Percentiles rank a stretch among this genome's conserved stretches.
These are phyloP conservation scores for Smallanthus sonchifolius DNA, from an alignment of 129 eudicot genomes.

Conservation along the genomic window DNA sequence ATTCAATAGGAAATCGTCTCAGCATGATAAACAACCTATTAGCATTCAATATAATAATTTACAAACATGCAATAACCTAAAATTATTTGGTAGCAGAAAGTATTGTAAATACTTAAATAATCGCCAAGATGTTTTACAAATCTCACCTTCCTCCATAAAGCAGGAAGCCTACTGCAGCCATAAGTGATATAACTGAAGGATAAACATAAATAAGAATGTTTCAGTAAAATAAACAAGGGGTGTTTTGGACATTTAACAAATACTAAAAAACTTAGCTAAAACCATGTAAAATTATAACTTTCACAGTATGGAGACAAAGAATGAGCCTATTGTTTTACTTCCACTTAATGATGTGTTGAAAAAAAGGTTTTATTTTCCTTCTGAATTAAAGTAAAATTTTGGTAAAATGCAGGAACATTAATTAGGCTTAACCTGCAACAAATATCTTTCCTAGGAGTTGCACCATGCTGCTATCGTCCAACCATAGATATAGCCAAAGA, in stretches of 20 bases:
- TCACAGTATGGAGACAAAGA: neutral
- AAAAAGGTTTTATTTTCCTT: neutral
- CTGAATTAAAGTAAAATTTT: neutral
- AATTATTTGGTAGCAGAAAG: neutral
- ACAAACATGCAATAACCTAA: neutral
- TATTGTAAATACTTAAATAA: neutral
- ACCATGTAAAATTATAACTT: neutral
- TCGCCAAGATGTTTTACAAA: neutral
- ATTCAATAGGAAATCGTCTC: constrained; percentile 87
- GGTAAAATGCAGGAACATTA: neutral
- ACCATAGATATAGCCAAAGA: constrained; percentile 79
- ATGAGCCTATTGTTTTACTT: neutral
- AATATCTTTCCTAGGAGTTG: constrained; percentile 77
- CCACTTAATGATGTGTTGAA: neutral
- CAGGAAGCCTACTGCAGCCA: constrained; percentile 79
- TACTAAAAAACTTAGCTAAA: neutral
- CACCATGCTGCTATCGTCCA: constrained; percentile 57
- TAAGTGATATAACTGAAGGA: constrained; percentile 68
- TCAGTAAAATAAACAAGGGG: neutral
- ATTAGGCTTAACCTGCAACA: constrained; percentile 64
- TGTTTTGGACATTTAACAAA: neutral
- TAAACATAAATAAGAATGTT: constrained; percentile 4
- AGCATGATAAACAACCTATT: constrained; percentile 83
- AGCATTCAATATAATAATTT: constrained; percentile 13
- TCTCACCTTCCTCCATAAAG: constrained; percentile 89